A percentile compares a stretch with the other conserved stretches of the same genome.
Conservation (phyloP, 208 protist genomes). For the Naegleria lovaniensis region DNA sequence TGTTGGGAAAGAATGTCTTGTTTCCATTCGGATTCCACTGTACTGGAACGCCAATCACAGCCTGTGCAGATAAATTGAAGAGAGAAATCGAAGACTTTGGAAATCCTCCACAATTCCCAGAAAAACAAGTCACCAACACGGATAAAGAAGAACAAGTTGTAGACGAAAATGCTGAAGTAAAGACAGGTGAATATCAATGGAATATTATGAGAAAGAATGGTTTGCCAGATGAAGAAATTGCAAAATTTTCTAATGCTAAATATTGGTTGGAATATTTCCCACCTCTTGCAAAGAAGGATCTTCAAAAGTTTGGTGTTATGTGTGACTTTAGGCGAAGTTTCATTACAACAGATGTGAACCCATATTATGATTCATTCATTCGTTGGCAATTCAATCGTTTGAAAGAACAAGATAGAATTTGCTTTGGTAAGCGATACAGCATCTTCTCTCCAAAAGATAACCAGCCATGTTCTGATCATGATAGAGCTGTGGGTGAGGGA, state of each 20-base stretch:
- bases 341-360: slow-evolving; percentile 98
- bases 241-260: slow-evolving; percentile 91
- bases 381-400: slow-evolving; percentile 93
- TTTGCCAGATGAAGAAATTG: slow-evolving; percentile 89
- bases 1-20: slow-evolving; percentile 92
- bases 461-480: slow-evolving; percentile 99
- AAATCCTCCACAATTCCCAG: slow-evolving; percentile 74
- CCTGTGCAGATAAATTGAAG: slow-evolving; percentile 94
- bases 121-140: background rate
- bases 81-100: slow-evolving; percentile 71
- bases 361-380: slow-evolving; percentile 99
- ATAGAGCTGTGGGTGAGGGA: slow-evolving; percentile 93
- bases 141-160: slow-evolving; percentile 15
- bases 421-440: slow-evolving; percentile 93
- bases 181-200: slow-evolving; percentile 89
- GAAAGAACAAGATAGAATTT: slow-evolving; percentile 75
- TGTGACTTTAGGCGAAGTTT: slow-evolving; percentile 98
- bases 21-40: slow-evolving; percentile 99
- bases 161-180: slow-evolving; percentile 50
- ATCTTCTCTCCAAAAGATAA: slow-evolving; percentile 96
- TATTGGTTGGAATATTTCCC: slow-evolving; percentile 99
- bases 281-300: slow-evolving; percentile 84
- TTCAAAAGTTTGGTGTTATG: slow-evolving; percentile 82
- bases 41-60: slow-evolving; percentile 99
- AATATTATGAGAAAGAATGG: slow-evolving; percentile 94